Conservation (phyloP, 768 basidiomycete species). For the Termitomyces sp. region DNA sequence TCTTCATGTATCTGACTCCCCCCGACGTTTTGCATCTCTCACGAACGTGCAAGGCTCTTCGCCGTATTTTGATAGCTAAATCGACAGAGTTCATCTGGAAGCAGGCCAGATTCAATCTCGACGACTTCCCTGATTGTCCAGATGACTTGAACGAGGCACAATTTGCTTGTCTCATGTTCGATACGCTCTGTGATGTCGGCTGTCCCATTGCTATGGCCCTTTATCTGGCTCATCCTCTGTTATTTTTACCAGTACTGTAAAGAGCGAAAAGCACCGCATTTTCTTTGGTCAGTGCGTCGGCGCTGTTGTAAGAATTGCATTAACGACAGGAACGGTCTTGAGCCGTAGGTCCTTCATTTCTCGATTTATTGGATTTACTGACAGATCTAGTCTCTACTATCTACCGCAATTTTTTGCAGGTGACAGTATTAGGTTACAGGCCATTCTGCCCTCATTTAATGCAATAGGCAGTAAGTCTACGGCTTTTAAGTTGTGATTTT, state of each 20-base stretch:
- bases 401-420: neutral
- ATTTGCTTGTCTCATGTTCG: neutral
- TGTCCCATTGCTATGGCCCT: neutral
- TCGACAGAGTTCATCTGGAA: slow-evolving; percentile 5
- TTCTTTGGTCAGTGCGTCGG: slow-evolving; percentile 10
- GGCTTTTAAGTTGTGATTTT: neutral
- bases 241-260: slow-evolving; percentile 2
- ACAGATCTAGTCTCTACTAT: neutral
- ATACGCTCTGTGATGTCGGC: neutral
- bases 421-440: neutral
- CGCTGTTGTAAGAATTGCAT: slow-evolving; percentile 11
- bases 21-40: slow-evolving; percentile 33
- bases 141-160: slow-evolving; percentile 8
- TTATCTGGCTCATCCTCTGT: neutral
- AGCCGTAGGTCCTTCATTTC: neutral
- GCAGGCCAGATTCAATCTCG: slow-evolving; percentile 5
- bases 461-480: neutral
- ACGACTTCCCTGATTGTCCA: slow-evolving; percentile 8
- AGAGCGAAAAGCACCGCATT: neutral
- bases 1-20: slow-evolving; percentile 28
- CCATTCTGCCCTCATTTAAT: neutral
- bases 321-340: neutral
- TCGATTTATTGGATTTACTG: neutral
- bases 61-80: slow-evolving; percentile 17
- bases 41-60: slow-evolving; percentile 28